These are phyloP conservation scores for Sungouiozyma intestinalis DNA, from an alignment of 805 yeast species.

Conservation along the genomic window DNA sequence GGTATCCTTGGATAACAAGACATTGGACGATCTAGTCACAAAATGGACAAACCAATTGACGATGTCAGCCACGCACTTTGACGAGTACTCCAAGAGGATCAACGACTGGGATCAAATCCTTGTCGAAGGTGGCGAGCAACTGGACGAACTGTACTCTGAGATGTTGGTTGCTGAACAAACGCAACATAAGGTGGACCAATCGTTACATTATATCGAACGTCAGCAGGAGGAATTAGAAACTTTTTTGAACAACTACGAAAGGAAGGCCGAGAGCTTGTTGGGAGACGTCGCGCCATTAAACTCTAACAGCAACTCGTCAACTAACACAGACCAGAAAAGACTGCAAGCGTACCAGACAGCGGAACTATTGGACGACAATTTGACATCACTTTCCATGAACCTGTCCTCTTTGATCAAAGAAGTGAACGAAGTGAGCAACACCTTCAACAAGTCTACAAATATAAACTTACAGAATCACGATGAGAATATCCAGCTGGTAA, in stretches of 20 bases:
- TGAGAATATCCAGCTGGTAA: slow-evolving; percentile 55
- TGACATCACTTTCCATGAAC: slow-evolving; percentile 69
- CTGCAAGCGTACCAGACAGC: slow-evolving; percentile 85
- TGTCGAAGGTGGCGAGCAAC: slow-evolving; percentile 77
- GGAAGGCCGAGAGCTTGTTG: slow-evolving; percentile 29
- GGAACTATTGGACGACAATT: slow-evolving; percentile 68
- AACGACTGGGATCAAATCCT: slow-evolving; percentile 79
- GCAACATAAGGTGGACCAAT: slow-evolving; percentile 79
- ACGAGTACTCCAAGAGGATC: slow-evolving; percentile 60
- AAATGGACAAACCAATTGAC: slow-evolving; percentile 88
- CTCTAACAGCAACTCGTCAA: slow-evolving; percentile 19
- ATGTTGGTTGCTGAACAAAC: slow-evolving; percentile 75
- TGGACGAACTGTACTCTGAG: slow-evolving; percentile 65
- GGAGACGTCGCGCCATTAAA: slow-evolving; percentile 28
- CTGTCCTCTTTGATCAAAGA: slow-evolving; percentile 67
- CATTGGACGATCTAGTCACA: slow-evolving; percentile 82
- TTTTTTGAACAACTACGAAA: slow-evolving; percentile 71
- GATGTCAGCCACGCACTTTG: slow-evolving; percentile 62
- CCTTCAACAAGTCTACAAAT: slow-evolving; percentile 53
- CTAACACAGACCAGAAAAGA: slow-evolving; percentile 64
- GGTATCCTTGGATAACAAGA: slow-evolving; percentile 76
- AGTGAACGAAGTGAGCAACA: slow-evolving; percentile 73
- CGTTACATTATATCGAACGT: slow-evolving; percentile 71
- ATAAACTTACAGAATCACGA: slow-evolving; percentile 28
- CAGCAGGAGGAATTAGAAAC: slow-evolving; percentile 89